Percentiles rank a stretch among this genome's conserved stretches.
These are phyloP conservation scores for Botrytis cinerea DNA, from an alignment of 2,329 filamentous ascomycete species.

Conservation along the genomic window DNA sequence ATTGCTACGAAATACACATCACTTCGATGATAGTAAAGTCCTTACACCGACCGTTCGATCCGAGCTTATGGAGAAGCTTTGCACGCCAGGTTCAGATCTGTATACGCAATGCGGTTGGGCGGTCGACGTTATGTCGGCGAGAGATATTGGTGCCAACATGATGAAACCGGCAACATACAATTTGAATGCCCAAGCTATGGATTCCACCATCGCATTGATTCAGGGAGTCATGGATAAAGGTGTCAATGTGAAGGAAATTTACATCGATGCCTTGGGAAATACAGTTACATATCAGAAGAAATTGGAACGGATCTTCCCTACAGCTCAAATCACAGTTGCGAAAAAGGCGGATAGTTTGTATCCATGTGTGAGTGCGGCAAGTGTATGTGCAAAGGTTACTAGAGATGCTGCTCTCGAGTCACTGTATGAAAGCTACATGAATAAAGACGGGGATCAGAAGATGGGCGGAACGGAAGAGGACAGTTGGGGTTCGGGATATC, in stretches of 20 bases:
- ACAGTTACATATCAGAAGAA: slow-evolving; percentile 82
- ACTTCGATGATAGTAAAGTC: slow-evolving; percentile 94
- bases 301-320: slow-evolving; percentile 82
- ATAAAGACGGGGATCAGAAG: slow-evolving; percentile 38
- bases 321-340: slow-evolving; percentile 70
- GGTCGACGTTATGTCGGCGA: slow-evolving; percentile 74
- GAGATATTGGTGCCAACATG: slow-evolving; percentile 44
- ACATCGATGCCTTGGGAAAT: slow-evolving; percentile 90
- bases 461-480: slow-evolving; percentile 41
- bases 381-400: slow-evolving; percentile 94
- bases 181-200: slow-evolving; percentile 93
- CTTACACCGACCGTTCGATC: slow-evolving; percentile 79
- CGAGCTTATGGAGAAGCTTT: slow-evolving; percentile 68
- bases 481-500: slow-evolving; percentile 90
- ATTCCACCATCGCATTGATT: slow-evolving; percentile 84
- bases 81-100: slow-evolving; percentile 62
- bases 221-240: slow-evolving; percentile 72
- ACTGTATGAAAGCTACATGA: slow-evolving; percentile 54
- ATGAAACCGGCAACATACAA: slow-evolving; percentile 65
- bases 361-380: slow-evolving; percentile 89
- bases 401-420: slow-evolving; percentile 85
- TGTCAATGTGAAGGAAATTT: slow-evolving; percentile 85
- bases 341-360: slow-evolving; percentile 94
- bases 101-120: slow-evolving; percentile 78
- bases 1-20: slow-evolving; percentile 75